A percentile compares a stretch with the other conserved stretches of the same genome.
phyloP scores from a whole-genome alignment of 2,329 filamentous ascomycete genomes.

The Chaetomium globosum region DNA sequence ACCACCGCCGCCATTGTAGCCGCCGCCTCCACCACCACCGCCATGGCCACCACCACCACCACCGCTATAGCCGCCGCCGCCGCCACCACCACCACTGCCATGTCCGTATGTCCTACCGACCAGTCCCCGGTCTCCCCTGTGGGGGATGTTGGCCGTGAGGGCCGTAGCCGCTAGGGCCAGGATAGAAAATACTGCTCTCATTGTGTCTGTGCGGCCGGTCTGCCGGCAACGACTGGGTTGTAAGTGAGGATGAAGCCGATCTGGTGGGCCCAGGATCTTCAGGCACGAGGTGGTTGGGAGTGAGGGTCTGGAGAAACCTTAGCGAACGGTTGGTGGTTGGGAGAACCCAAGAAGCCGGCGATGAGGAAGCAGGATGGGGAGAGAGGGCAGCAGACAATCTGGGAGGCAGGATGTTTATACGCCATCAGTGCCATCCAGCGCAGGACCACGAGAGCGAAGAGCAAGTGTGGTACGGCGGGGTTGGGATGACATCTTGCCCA shows the following conservation, averaged over 20 bases:
- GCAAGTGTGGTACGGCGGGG: slow-evolving; percentile 17
- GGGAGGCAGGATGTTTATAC: slow-evolving; percentile 36
- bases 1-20: too few species aligned
- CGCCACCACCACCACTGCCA: slow-evolving; percentile 12
- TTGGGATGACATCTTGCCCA: slow-evolving; percentile 29
- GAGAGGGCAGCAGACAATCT: slow-evolving; percentile 17
- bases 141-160: slow-evolving; percentile 36
- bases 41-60: too few species aligned
- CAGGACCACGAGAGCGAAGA: slow-evolving; percentile 7
- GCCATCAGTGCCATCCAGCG: slow-evolving; percentile 7
- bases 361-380: slow-evolving; percentile 29
- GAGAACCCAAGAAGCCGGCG: slow-evolving; percentile 29
- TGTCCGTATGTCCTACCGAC: slow-evolving; percentile 10
- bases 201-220: slow-evolving; percentile 31
- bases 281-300: slow-evolving; percentile 20
- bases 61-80: too few species aligned
- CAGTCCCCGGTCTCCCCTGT: slow-evolving; percentile 18
- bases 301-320: slow-evolving; percentile 38
- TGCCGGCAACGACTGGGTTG: slow-evolving; percentile 25
- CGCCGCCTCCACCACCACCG: too few species aligned
- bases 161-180: slow-evolving; percentile 40
- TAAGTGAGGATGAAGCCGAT: slow-evolving; percentile 15
- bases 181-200: slow-evolving; percentile 42
- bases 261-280: slow-evolving; percentile 13
- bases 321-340: slow-evolving; percentile 38